These are phyloP conservation scores for Haematococcus sp. DNA, from an alignment of 139 green algal species.

Conservation along the genomic window DNA sequence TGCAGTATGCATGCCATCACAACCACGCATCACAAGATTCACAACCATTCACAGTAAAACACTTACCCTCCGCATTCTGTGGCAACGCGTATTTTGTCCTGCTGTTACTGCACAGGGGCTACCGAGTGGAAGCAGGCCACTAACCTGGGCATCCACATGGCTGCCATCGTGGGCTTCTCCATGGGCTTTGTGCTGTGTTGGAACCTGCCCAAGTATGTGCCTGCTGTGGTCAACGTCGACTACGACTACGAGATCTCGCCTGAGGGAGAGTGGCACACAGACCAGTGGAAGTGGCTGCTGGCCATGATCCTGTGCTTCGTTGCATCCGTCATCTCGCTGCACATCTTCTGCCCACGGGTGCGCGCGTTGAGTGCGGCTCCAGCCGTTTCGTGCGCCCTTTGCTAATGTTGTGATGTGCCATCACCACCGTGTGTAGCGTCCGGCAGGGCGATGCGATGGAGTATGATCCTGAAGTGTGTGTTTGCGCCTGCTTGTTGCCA, in stretches of 20 bases:
- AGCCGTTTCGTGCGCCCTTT: too few species aligned
- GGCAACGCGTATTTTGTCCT: not conserved
- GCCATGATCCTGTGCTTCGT: constrained; percentile 5
- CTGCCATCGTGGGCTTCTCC: constrained; percentile 12
- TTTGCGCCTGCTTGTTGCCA: too few species aligned
- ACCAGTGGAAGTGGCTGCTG: constrained; percentile 26
- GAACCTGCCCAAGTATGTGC: constrained; percentile 11
- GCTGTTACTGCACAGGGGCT: not conserved
- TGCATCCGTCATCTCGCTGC: constrained; percentile 1
- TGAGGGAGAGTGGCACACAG: constrained; percentile 4
- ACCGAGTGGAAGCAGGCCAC: not conserved
- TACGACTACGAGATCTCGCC: not conserved
- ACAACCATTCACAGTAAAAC: too few species aligned
- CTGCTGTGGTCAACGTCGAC: not conserved
- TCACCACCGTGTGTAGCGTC: too few species aligned
- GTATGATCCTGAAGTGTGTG: too few species aligned
- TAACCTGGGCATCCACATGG: constrained; percentile 9
- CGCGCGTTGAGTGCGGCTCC: too few species aligned
- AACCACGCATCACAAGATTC: too few species aligned
- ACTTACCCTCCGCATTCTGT: too few species aligned
- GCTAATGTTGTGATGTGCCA: too few species aligned
- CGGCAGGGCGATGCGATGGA: too few species aligned
- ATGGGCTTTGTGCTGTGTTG: constrained; percentile 28
- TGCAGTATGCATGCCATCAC: too few species aligned
- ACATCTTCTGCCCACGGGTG: too few species aligned